Conservation (phyloP, 1,284 basidiomycete genomes). For the Cutaneotrichosporon cyanovorans region DNA sequence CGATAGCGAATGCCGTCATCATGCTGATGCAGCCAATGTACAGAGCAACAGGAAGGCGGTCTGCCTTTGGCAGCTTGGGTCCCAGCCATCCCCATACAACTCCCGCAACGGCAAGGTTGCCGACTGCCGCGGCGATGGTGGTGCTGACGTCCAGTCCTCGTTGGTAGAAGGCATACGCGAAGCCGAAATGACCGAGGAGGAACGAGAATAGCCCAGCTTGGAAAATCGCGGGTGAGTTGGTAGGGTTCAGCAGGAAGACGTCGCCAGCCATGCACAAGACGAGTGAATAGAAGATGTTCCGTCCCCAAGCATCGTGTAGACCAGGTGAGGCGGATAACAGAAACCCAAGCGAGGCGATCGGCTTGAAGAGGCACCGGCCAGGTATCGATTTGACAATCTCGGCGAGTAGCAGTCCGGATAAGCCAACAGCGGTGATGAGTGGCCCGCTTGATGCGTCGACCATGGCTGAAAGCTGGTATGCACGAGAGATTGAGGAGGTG, state of each 20-base stretch:
- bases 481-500: no score
- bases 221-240: constrained; percentile 6
- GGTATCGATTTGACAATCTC: neutral
- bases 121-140: neutral
- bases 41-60: constrained; percentile 9
- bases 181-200: constrained; percentile 16
- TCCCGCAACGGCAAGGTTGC: neutral
- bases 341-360: constrained; percentile 12
- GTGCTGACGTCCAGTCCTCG: constrained; percentile 1
- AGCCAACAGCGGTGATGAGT: constrained; percentile 9
- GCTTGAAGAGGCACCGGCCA: constrained; percentile 15
- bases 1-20: constrained; percentile 9
- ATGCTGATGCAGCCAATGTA: constrained; percentile 8
- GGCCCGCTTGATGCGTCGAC: constrained; percentile 4
- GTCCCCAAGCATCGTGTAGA: neutral
- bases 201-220: constrained; percentile 14
- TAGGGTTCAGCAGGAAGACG: constrained; percentile 9
- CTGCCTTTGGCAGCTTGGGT: constrained; percentile 4
- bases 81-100: constrained; percentile 13
- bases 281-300: constrained; percentile 8
- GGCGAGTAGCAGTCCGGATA: constrained; percentile 7
- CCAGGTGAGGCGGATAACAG: constrained; percentile 6
- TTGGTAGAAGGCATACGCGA: constrained; percentile 7
- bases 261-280: constrained; percentile 8
- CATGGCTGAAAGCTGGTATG: neutral